A percentile compares a stretch with the other conserved stretches of the same genome.
These are phyloP conservation scores for Calvatia gigantea DNA, from an alignment of 768 basidiomycete genomes.

Conservation along the genomic window DNA sequence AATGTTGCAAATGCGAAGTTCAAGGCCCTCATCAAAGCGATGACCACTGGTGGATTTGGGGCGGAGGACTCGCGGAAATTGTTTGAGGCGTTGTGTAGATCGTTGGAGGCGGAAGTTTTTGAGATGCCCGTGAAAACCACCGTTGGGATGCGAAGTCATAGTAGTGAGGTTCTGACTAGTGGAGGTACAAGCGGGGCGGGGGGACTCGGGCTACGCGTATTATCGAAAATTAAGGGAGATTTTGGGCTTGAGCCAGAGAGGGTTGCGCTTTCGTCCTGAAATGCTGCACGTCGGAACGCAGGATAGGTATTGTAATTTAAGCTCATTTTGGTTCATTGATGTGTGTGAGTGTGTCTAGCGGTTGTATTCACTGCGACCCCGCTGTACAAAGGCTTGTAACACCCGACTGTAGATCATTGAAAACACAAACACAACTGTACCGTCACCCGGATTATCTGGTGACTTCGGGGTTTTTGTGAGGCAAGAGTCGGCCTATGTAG, in stretches of 20 bases:
- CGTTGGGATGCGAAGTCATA: not conserved
- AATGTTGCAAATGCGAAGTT: constrained; percentile 25
- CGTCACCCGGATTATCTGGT: too few species aligned
- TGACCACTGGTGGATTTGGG: constrained; percentile 43
- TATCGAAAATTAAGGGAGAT: not conserved
- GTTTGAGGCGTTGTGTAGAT: constrained; percentile 46
- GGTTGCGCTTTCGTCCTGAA: constrained; percentile 2
- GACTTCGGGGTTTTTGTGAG: too few species aligned
- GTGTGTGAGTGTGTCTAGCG: not conserved
- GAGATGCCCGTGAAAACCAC: constrained; percentile 19
- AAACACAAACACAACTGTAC: too few species aligned
- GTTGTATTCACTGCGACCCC: too few species aligned
- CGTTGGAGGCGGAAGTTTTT: constrained; percentile 39
- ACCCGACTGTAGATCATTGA: too few species aligned
- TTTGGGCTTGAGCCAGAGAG: constrained; percentile 7
- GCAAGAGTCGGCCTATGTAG: too few species aligned
- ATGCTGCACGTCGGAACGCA: too few species aligned
- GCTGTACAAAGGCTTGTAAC: too few species aligned
- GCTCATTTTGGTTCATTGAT: not conserved
- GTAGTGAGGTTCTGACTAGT: not conserved
- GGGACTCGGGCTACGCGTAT: not conserved
- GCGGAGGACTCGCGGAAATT: constrained; percentile 47
- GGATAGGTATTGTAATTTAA: not conserved
- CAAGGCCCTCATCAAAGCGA: constrained; percentile 42
- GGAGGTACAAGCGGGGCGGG: not conserved